phyloP scores from a whole-genome alignment of 176 grass and related monocot genomes.

The Zizania latifolia region DNA sequence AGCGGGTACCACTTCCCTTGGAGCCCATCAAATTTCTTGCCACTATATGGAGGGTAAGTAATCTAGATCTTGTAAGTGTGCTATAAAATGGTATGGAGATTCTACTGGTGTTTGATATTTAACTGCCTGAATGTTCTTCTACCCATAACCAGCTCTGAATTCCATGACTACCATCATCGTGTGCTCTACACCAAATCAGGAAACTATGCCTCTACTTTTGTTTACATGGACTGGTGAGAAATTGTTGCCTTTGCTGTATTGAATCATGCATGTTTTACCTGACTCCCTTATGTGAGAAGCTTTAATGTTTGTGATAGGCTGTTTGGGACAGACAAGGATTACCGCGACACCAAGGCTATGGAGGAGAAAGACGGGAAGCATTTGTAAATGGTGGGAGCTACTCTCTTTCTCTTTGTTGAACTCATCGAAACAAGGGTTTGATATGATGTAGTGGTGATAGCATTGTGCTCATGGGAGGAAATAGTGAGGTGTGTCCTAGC shows the following conservation, averaged over 20 bases:
- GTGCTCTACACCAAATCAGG: constrained; percentile 90
- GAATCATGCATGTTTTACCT: neutral
- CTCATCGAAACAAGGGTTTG: constrained; percentile 25
- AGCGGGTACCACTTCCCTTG: constrained; percentile 93
- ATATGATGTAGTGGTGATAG: constrained; percentile 21
- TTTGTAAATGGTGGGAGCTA: constrained; percentile 35
- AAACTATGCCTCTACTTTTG: constrained; percentile 87
- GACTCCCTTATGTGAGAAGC: neutral
- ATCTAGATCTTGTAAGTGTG: neutral
- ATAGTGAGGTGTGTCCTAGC: neutral
- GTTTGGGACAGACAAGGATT: constrained; percentile 78
- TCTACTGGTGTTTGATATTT: neutral
- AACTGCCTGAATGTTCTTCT: neutral
- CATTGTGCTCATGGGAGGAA: constrained; percentile 10
- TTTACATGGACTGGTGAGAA: constrained; percentile 89
- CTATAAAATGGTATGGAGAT: neutral
- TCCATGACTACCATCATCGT: constrained; percentile 87
- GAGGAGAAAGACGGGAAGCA: constrained; percentile 44
- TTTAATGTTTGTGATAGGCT: constrained; percentile 40
- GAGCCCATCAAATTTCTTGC: constrained; percentile 96
- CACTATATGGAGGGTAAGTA: constrained; percentile 87
- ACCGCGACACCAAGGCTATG: constrained; percentile 53
- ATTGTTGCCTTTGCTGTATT: neutral
- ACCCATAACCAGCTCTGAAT: constrained; percentile 46
- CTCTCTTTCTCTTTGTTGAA: constrained; percentile 11